phyloP scores from a whole-genome alignment of 345 rosid species.

The Brassica juncea region DNA sequence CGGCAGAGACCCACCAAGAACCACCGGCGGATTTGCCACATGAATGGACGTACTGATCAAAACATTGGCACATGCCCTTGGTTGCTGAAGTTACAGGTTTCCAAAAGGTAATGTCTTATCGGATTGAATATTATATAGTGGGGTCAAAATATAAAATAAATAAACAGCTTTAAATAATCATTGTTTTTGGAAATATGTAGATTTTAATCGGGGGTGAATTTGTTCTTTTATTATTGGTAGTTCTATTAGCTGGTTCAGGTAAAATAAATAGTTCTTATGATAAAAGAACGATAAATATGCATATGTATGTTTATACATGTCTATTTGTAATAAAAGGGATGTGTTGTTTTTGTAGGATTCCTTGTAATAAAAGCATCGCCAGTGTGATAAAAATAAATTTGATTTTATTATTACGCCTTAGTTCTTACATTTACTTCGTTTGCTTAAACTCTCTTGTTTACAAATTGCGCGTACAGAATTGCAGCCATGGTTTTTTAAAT shows the following conservation, averaged over 20 bases:
- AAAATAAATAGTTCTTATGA: slow-evolving; percentile 31
- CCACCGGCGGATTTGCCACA: slow-evolving; percentile 55
- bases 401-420: slow-evolving; percentile 1
- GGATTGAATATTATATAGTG: slow-evolving; percentile 27
- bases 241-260: slow-evolving; percentile 24
- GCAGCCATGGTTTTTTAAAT: not conserved
- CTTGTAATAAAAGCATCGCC: slow-evolving; percentile 36
- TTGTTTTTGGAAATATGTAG: slow-evolving; percentile 27
- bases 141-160: slow-evolving; percentile 9
- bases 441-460: not conserved
- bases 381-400: slow-evolving; percentile 14
- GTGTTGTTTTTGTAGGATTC: slow-evolving; percentile 28
- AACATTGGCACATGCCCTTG: slow-evolving; percentile 29
- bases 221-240: slow-evolving; percentile 36
- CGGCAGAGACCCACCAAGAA: slow-evolving; percentile 50
- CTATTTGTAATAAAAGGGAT: slow-evolving; percentile 20
- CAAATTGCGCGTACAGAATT: not conserved
- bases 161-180: slow-evolving; percentile 10
- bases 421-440: not conserved
- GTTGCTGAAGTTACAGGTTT: slow-evolving; percentile 22
- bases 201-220: slow-evolving; percentile 7
- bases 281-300: slow-evolving; percentile 33
- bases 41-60: slow-evolving; percentile 73
- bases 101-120: slow-evolving; percentile 33
- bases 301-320: slow-evolving; percentile 21